Evolutionary conservation across 176 grass and related monocot genomes (phyloP).

Genomic region (Carex pumila): DNA sequence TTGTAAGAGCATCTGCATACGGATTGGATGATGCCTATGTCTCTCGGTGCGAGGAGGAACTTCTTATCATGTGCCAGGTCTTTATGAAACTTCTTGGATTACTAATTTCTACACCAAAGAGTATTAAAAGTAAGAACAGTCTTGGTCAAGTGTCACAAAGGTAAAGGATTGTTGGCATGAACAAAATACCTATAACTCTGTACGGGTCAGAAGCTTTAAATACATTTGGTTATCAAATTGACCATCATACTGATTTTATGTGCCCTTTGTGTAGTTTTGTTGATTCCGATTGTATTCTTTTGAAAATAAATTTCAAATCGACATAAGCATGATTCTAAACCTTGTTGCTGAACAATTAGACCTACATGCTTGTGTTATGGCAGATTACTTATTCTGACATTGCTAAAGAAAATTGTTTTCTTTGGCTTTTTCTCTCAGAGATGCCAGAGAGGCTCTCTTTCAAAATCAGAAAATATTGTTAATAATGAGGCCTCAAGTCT

Average conservation of each 20-base stretch:
- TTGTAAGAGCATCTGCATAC: conserved; percentile 76
- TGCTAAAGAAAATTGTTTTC: background rate
- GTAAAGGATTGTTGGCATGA: background rate
- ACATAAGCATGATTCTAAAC: background rate
- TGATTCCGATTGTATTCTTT: background rate
- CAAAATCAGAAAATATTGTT: background rate
- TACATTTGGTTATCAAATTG: background rate
- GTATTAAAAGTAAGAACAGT: background rate
- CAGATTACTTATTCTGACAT: background rate
- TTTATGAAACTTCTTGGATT: background rate
- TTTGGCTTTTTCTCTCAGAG: background rate
- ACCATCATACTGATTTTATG: background rate
- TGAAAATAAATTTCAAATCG: background rate
- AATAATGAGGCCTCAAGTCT: background rate
- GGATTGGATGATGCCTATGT: conserved; percentile 86
- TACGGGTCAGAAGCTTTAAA: background rate
- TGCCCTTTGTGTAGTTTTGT: background rate
- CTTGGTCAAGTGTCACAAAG: background rate
- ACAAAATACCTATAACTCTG: background rate
- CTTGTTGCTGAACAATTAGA: background rate
- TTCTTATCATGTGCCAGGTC: conserved; percentile 74
- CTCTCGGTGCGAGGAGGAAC: conserved; percentile 74
- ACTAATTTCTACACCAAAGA: background rate
- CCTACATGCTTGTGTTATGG: background rate
- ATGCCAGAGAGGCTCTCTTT: background rate